Percentiles rank a stretch among this genome's conserved stretches.
Evolutionary conservation across 2,329 filamentous ascomycete species (phyloP).

Genomic region (Chalaropsis thielavioides): DNA sequence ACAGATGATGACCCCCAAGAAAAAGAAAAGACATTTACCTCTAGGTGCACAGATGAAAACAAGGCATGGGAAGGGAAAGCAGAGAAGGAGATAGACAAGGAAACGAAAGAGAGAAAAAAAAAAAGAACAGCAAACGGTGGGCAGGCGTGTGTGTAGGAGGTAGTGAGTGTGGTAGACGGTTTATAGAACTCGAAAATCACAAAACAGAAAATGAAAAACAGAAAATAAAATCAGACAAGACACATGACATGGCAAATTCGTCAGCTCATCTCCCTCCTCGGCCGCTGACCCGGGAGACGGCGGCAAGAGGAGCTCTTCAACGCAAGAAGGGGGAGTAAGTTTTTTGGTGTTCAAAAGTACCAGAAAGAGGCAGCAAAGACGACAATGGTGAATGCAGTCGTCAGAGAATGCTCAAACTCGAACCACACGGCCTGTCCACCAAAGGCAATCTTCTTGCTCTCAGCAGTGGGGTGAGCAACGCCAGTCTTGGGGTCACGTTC

Average conservation of each 20-base stretch:
- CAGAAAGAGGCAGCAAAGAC: conserved; percentile 33
- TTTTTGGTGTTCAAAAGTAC: conserved; percentile 13
- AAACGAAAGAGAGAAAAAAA: neutral
- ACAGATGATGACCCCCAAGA: conserved; percentile 4
- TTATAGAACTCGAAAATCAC: conserved; percentile 5
- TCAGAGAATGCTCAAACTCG: conserved; percentile 39
- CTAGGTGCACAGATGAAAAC: conserved; percentile 1
- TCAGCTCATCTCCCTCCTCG: conserved; percentile 12
- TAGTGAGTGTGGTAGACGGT: neutral
- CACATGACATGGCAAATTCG: conserved; percentile 15
- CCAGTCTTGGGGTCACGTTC: conserved; percentile 39
- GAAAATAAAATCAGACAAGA: conserved; percentile 7
- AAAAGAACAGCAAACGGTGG: neutral
- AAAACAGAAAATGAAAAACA: neutral
- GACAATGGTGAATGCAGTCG: conserved; percentile 35
- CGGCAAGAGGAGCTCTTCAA: neutral
- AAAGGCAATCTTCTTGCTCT: conserved; percentile 41
- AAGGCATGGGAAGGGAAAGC: neutral
- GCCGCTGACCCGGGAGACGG: neutral
- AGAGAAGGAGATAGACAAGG: no score
- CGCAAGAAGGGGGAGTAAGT: neutral
- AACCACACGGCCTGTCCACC: conserved; percentile 40
- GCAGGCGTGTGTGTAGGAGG: neutral
- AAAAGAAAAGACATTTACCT: neutral
- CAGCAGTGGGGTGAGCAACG: conserved; percentile 36